A percentile compares a stretch with the other conserved stretches of the same genome.
These are phyloP conservation scores for Phialophora chinensis DNA, from an alignment of 2,329 filamentous ascomycete species.

Conservation along the genomic window DNA sequence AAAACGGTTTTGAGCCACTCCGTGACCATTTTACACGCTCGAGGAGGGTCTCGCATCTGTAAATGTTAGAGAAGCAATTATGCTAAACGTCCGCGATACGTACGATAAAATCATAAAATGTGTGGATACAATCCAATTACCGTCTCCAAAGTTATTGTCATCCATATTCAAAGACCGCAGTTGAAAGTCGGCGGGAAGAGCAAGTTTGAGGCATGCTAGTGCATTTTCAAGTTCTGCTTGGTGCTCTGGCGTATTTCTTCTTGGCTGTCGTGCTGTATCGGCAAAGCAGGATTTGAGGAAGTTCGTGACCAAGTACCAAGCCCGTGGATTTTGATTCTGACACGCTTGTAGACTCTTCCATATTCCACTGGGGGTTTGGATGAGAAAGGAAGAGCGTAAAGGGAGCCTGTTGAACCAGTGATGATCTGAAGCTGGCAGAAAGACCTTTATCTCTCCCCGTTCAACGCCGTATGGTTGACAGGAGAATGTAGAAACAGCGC, in stretches of 20 bases:
- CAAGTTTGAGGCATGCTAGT: constrained; percentile 17
- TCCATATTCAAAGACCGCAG: constrained; percentile 17
- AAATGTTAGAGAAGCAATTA: not conserved
- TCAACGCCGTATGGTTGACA: constrained; percentile 23
- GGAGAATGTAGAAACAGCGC: constrained; percentile 24
- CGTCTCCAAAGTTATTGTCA: constrained; percentile 3
- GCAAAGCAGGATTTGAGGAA: constrained; percentile 21
- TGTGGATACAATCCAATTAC: constrained; percentile 28
- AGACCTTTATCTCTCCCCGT: constrained; percentile 20
- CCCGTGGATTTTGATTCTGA: constrained; percentile 23
- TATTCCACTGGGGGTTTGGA: not conserved
- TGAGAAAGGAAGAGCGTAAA: constrained; percentile 12
- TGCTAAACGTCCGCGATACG: not conserved
- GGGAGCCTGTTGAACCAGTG: constrained; percentile 20
- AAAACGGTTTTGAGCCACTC: not conserved
- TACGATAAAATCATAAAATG: constrained; percentile 26
- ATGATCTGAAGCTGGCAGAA: constrained; percentile 25
- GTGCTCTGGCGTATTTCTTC: not conserved
- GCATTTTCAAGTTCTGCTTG: constrained; percentile 15
- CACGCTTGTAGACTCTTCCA: constrained; percentile 27
- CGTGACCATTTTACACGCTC: constrained; percentile 9
- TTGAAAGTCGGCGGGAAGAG: constrained; percentile 19
- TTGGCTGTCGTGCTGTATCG: constrained; percentile 7
- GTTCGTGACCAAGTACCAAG: constrained; percentile 29
- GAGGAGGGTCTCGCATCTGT: constrained; percentile 16